These are phyloP conservation scores for Endotrypanum monterogeii DNA, from an alignment of 208 protist genomes.

Conservation along the genomic window DNA sequence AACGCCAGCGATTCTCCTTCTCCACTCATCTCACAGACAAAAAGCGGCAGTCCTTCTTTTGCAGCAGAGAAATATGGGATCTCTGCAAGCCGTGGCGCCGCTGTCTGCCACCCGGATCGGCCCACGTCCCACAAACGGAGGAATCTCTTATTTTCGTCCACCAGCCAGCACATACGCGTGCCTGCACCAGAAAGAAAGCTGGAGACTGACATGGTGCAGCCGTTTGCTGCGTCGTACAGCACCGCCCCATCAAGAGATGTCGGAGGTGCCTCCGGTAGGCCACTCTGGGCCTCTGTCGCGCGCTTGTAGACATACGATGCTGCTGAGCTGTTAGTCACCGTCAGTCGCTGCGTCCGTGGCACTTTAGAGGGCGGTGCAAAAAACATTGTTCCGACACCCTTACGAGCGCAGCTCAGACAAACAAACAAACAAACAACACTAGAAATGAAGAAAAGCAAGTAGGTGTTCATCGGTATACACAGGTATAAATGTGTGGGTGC, in stretches of 20 bases:
- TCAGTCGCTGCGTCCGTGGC: conserved; percentile 67
- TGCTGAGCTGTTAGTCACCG: conserved; percentile 16
- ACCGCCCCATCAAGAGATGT: conserved; percentile 32
- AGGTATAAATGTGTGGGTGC: neutral
- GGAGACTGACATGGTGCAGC: conserved; percentile 10
- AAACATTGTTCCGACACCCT: conserved; percentile 37
- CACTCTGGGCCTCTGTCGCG: conserved; percentile 16
- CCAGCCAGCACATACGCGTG: conserved; percentile 73
- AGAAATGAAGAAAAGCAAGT: neutral
- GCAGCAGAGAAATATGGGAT: conserved; percentile 68
- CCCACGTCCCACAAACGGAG: conserved; percentile 75
- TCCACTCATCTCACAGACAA: conserved; percentile 71
- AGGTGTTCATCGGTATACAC: neutral
- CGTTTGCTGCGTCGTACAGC: neutral
- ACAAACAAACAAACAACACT: no score
- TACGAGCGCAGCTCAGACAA: neutral
- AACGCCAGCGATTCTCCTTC: conserved; percentile 76
- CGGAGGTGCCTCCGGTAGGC: conserved; percentile 9
- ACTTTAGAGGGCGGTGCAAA: conserved; percentile 68
- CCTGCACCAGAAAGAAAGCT: conserved; percentile 71
- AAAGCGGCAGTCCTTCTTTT: conserved; percentile 61
- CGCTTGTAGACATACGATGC: conserved; percentile 22
- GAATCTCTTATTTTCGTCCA: conserved; percentile 67
- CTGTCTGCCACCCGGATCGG: conserved; percentile 45
- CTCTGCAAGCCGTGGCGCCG: conserved; percentile 55